A percentile compares a stretch with the other conserved stretches of the same genome.
Evolutionary conservation across 805 yeast species (phyloP).

Genomic region (Zygoascus flipseniorum): DNA sequence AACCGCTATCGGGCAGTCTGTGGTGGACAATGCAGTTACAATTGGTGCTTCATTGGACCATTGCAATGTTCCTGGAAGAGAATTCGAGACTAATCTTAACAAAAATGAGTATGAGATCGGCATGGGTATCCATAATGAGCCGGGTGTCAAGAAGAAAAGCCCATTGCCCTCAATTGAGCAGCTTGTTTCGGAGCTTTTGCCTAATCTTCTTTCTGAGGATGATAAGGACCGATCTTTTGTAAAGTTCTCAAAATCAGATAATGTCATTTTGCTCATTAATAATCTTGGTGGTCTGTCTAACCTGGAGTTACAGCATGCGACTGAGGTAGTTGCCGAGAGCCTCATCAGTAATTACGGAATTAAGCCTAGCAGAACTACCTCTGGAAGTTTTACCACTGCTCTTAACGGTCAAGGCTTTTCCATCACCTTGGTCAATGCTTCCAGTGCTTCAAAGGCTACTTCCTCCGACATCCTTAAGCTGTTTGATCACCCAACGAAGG

Average conservation of each 20-base stretch:
- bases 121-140: conserved; percentile 94
- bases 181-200: conserved; percentile 47
- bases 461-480: conserved; percentile 40
- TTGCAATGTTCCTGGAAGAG: conserved; percentile 81
- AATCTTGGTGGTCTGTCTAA: conserved; percentile 86
- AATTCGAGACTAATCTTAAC: conserved; percentile 43
- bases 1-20: conserved; percentile 47
- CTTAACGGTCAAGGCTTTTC: conserved; percentile 90
- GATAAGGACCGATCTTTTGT: conserved; percentile 81
- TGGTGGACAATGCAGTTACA: conserved; percentile 65
- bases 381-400: conserved; percentile 81
- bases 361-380: conserved; percentile 57
- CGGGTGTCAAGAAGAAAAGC: conserved; percentile 59
- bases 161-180: conserved; percentile 67
- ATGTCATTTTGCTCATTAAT: conserved; percentile 65
- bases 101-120: conserved; percentile 77
- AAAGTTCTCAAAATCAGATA: conserved; percentile 46
- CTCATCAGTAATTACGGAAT: conserved; percentile 44
- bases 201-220: conserved; percentile 49
- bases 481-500: conserved; percentile 65
- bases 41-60: conserved; percentile 86
- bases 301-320: conserved; percentile 67
- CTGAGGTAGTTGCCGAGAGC: conserved; percentile 46
- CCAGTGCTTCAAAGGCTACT: conserved; percentile 37
- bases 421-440: conserved; percentile 66